Evolutionary conservation across 306 rosid species (phyloP).

Genomic region (Prunus campanulata): DNA sequence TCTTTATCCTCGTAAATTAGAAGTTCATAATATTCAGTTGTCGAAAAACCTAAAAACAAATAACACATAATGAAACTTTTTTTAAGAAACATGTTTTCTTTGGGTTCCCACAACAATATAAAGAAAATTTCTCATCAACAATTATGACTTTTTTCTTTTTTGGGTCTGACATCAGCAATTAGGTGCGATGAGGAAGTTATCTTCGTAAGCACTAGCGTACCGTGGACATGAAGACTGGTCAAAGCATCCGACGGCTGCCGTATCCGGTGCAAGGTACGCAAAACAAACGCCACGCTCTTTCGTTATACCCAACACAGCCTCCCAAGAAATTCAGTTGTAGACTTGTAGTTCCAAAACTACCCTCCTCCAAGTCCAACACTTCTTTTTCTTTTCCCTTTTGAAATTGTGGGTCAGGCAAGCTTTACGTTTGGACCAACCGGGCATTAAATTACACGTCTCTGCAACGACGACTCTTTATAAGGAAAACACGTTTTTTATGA

Average conservation of each 20-base stretch:
- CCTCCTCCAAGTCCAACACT: background rate
- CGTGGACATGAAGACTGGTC: background rate
- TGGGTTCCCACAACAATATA: background rate
- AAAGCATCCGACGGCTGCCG: background rate
- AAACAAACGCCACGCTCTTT: background rate
- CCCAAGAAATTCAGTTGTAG: background rate
- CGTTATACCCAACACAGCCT: background rate
- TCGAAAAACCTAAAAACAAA: no score
- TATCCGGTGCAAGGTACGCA: background rate
- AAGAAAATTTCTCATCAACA: background rate
- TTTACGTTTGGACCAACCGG: background rate
- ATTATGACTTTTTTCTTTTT: background rate
- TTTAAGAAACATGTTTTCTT: no score
- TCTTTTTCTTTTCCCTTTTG: background rate
- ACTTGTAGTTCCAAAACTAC: background rate
- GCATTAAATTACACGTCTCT: background rate
- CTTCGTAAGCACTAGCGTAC: background rate
- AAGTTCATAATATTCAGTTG: accelerated
- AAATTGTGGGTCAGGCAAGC: background rate
- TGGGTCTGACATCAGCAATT: background rate
- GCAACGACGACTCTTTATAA: no score
- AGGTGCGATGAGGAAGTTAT: background rate
- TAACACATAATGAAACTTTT: no score
- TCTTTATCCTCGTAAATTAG: no score
- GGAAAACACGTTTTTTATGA: background rate